Percentiles rank a stretch among this genome's conserved stretches.
Conservation (phyloP, 2,329 filamentous ascomycete species). For the Chaetomium olivaceum region DNA sequence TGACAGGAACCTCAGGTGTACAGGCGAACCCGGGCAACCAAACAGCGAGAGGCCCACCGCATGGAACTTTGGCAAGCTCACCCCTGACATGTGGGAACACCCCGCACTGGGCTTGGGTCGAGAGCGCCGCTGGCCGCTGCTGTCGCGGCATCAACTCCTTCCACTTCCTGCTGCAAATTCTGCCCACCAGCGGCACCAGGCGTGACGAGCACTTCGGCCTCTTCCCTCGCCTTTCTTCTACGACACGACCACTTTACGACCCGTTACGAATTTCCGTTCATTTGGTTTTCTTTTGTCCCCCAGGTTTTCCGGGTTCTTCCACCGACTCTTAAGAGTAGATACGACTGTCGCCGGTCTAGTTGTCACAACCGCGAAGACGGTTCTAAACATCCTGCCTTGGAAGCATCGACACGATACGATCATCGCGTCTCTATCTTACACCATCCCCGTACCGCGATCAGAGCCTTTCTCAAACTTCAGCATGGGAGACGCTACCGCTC, state of each 20-base stretch:
- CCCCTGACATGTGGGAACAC: slow-evolving; percentile 20
- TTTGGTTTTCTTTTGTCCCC: slow-evolving; percentile 25
- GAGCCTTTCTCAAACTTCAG: slow-evolving; percentile 10
- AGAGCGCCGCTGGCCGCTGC: neutral
- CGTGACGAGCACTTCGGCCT: slow-evolving; percentile 25
- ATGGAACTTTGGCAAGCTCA: slow-evolving; percentile 3
- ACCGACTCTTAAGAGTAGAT: neutral
- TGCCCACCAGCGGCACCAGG: slow-evolving; percentile 22
- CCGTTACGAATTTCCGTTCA: slow-evolving; percentile 31
- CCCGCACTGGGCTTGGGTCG: neutral
- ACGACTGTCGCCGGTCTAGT: neutral
- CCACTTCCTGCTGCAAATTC: slow-evolving; percentile 21
- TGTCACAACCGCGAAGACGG: neutral
- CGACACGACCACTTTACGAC: slow-evolving; percentile 30
- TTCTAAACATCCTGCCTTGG: neutral
- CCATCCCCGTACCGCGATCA: slow-evolving; percentile 2
- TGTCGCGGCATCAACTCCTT: slow-evolving; percentile 25
- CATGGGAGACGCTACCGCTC: slow-evolving; percentile 37
- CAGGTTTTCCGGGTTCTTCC: neutral
- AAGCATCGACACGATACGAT: neutral
- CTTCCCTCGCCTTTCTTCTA: slow-evolving; percentile 17
- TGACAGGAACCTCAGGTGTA: too few relatives aligned
- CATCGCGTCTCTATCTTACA: neutral
- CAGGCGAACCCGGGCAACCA: neutral
- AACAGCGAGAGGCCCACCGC: slow-evolving; percentile 1